Base-by-base conservation (phyloP, 129 eudicot species). In the Scalesia atractyloides region DNA sequence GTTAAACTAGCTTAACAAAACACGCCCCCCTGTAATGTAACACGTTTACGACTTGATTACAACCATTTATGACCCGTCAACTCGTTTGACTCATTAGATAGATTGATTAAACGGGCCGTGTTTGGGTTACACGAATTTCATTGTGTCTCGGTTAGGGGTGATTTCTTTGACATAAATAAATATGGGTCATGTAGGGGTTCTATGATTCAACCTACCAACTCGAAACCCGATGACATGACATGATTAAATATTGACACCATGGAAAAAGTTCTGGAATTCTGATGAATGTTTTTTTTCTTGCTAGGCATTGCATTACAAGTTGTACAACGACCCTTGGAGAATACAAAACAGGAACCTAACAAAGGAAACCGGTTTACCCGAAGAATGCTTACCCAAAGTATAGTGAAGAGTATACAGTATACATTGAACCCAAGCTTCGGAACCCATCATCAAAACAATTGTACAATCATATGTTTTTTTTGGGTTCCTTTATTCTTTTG, bases 301-400 rank as follows among this genome's bases (percentile, higher is more conserved):
- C 53, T 57, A 91, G 97, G 80, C 84, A 18, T 70, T 91, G 74
- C 91, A 91, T 43, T 91, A 91, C 82, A 91, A 87, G 75, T 65
- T 91, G 72, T 88, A 87, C 52, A 88, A 85, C 57, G 95, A 91
- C 16, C 95, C 89, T 63, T 91, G 97, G 97, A 85, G 97, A 64
- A 81, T 68, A 46, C 68, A 80, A 71, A 48, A 64, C 47, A 34
- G 49, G 12, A 69, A 24, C 64, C 54, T 16, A 9, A 82, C 64
- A 26, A 86, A 81, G 79, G 83, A 84, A 13, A 87, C 72, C 26
- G 87, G 89, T 18, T 59, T 91, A 49, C 89, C 91, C 7, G 56
- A 34, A 71, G 91, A 83, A 84, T 87, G 97, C 86, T 26, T 83
- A 80, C 63, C 48, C 50, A 77, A 50, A 66, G 64, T 80, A 58